Percentiles rank a stretch among this genome's conserved stretches.
Conservation (phyloP, 2,329 filamentous ascomycete species). For the Penicillium sp. region DNA sequence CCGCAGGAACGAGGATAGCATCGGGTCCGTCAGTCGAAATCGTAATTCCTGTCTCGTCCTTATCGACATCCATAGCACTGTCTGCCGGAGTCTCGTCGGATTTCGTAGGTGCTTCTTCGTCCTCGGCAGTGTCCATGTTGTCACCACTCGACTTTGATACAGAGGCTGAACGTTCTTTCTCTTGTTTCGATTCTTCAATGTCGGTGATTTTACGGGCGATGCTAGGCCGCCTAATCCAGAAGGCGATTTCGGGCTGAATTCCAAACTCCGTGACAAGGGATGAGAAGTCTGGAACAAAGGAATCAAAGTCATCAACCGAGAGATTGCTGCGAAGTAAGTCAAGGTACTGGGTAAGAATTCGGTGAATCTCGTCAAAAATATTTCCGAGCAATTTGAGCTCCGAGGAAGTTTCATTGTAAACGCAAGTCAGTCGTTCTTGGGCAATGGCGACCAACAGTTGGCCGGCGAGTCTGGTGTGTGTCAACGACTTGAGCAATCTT, state of each 20-base stretch:
- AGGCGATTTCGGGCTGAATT: slow-evolving; percentile 76
- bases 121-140: slow-evolving; percentile 37
- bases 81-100: slow-evolving; percentile 22
- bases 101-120: slow-evolving; percentile 18
- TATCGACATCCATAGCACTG: slow-evolving; percentile 37
- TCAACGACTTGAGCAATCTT: slow-evolving; percentile 74
- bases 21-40: slow-evolving; percentile 15
- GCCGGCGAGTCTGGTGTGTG: slow-evolving; percentile 73
- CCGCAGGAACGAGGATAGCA: slow-evolving; percentile 8
- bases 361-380: slow-evolving; percentile 85
- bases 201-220: slow-evolving; percentile 63
- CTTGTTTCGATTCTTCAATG: slow-evolving; percentile 35
- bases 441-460: slow-evolving; percentile 86
- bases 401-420: slow-evolving; percentile 72
- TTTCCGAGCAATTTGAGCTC: slow-evolving; percentile 88
- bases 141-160: slow-evolving; percentile 30
- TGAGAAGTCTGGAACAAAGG: slow-evolving; percentile 70
- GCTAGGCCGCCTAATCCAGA: slow-evolving; percentile 75
- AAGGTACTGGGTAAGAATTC: slow-evolving; percentile 80
- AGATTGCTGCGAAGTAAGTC: slow-evolving; percentile 83
- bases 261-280: slow-evolving; percentile 75
- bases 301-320: slow-evolving; percentile 71
- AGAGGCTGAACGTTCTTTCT: slow-evolving; percentile 25
- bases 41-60: slow-evolving; percentile 22
- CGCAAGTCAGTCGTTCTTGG: slow-evolving; percentile 83